A percentile compares a stretch with the other conserved stretches of the same genome.
phyloP scores from a whole-genome alignment of 768 basidiomycete species.

The Podaxis pistillaris region DNA sequence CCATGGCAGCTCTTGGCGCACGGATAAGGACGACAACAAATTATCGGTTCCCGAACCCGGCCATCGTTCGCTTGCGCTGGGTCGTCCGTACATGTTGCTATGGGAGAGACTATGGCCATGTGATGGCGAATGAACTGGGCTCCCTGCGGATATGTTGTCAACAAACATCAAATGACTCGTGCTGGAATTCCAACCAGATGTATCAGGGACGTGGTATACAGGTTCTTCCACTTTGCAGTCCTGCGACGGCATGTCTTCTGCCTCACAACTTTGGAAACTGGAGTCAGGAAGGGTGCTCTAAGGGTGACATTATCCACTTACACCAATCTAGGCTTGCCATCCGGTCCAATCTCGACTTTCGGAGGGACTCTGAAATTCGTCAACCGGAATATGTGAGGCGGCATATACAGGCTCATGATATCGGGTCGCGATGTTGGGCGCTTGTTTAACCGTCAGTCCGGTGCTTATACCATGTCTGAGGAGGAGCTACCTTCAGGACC shows the following conservation, averaged over 20 bases:
- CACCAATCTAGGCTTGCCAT: conserved; percentile 67
- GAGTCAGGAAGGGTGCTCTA: conserved; percentile 14
- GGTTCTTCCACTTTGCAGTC: conserved; percentile 51
- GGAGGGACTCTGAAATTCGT: conserved; percentile 86
- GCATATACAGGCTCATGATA: conserved; percentile 71
- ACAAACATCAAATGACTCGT: conserved; percentile 21
- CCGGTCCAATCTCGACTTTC: conserved; percentile 69
- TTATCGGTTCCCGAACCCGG: conserved; percentile 6
- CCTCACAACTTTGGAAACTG: conserved; percentile 31
- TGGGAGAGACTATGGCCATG: conserved; percentile 11
- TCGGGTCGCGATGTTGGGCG: conserved; percentile 69
- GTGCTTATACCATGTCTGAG: neutral
- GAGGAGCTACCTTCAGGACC: conserved; percentile 47
- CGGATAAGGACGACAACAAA: conserved; percentile 7
- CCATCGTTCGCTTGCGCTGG: conserved; percentile 21
- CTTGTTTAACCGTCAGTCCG: conserved; percentile 26
- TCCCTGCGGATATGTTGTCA: conserved; percentile 33
- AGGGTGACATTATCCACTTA: conserved; percentile 32
- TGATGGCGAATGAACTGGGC: conserved; percentile 28
- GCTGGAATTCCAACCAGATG: conserved; percentile 22
- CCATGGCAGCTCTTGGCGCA: conserved; percentile 12
- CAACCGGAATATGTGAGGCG: conserved; percentile 72
- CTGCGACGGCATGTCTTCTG: conserved; percentile 42
- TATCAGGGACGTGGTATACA: conserved; percentile 38
- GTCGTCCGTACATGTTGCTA: conserved; percentile 10